Evolutionary conservation across 495 filamentous ascomycete genomes (phyloP), one percentile per base, ranked within the genome.

Genomic region (Talaromyces trachyspermus): DNA sequence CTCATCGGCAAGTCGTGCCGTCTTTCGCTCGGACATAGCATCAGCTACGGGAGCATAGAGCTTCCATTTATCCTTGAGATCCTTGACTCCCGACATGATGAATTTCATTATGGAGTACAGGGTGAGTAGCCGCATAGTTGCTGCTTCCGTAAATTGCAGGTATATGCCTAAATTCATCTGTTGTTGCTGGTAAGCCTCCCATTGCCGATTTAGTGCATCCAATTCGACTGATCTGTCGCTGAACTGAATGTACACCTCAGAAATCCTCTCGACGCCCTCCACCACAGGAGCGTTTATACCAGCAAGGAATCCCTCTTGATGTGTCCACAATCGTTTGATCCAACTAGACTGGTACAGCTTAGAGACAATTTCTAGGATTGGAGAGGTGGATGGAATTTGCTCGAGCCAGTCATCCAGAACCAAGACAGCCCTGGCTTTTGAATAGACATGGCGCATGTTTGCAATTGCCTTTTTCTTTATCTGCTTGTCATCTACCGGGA

Each of bases 271-370:
- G 37, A 9, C 4, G 2, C n/a, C 10, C 20, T 10, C 37, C n/a
- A n/a, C n/a, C n/a, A n/a, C n/a, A 10, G 37, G 11, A 25, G 18
- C 9, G 18, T 41, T 8, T 25, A 41, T 1, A 41, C 19, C 38
- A 41, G 43, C 3, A 2, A 46, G 19, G 15, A 46, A 46, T 9
- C 43, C 43, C 27, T 46, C 43, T 35, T 46, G 43, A 46, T 46
- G 43, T 9, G 43, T 46, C 43, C 43, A 46, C 2, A 46, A 19
- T n/a, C 43, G 26, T 23, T 46, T 46, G 18, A 46, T 32, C 43
- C 43, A 46, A 32, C 23, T 46, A 23, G 43, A 46, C n/a, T 46
- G 43, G 15, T 46, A 46, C n/a, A 46, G 11, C 5, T 20, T 15
- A 46, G 29, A 18, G 15, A 46, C 18, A 12, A 46, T 46, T 4